Evolutionary conservation across 2,329 filamentous ascomycete genomes (phyloP).

Genomic region (Fusarium beomiforme): DNA sequence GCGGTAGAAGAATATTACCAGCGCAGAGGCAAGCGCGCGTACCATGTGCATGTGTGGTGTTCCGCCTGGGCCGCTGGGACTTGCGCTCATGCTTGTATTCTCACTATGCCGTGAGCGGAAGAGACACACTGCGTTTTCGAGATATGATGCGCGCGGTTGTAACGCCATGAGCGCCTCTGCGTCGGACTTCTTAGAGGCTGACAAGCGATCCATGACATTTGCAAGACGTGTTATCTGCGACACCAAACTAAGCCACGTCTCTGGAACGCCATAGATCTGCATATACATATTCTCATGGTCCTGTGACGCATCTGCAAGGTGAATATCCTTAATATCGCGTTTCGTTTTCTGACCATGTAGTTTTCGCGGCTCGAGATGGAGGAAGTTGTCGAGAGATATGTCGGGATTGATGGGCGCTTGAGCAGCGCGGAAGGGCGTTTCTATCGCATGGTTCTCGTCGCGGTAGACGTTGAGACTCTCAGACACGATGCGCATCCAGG

Average conservation of each 20-base stretch:
- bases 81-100: background rate
- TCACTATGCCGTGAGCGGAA: slow-evolving; percentile 28
- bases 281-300: slow-evolving; percentile 39
- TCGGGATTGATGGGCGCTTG: slow-evolving; percentile 19
- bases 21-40: slow-evolving; percentile 26
- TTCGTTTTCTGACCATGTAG: slow-evolving; percentile 9
- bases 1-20: slow-evolving; percentile 37
- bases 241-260: slow-evolving; percentile 37
- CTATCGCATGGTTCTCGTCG: slow-evolving; percentile 24
- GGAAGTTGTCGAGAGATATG: slow-evolving; percentile 33
- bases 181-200: slow-evolving; percentile 6
- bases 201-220: slow-evolving; percentile 31
- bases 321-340: slow-evolving; percentile 33
- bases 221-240: slow-evolving; percentile 35
- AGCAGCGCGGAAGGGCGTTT: slow-evolving; percentile 6
- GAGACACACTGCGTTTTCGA: slow-evolving; percentile 35
- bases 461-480: slow-evolving; percentile 32
- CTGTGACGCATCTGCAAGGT: slow-evolving; percentile 23
- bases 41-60: slow-evolving; percentile 39
- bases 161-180: slow-evolving; percentile 23
- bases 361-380: slow-evolving; percentile 33
- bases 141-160: slow-evolving; percentile 24
- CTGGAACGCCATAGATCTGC: slow-evolving; percentile 38
- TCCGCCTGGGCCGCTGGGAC: slow-evolving; percentile 10
- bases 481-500: slow-evolving; percentile 40